Evolutionary conservation across 2,329 filamentous ascomycete genomes (phyloP).

Genomic region (Anisogramma anomala): DNA sequence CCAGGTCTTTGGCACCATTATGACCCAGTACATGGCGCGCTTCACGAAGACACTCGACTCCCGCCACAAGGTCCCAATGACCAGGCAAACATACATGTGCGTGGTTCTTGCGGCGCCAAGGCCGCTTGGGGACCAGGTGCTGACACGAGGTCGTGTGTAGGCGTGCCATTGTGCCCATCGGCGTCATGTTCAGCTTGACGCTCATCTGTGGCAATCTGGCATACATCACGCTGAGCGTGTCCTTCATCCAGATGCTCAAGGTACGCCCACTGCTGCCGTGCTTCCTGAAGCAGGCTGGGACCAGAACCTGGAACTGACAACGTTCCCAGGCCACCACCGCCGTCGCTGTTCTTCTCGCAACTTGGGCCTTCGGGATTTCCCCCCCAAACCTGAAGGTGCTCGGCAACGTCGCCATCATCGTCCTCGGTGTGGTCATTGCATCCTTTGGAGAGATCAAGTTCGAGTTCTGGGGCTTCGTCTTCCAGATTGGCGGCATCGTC

Average conservation of each 20-base stretch:
- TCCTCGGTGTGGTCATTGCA: conserved; percentile 80
- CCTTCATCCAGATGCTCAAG: conserved; percentile 97
- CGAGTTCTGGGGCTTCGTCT: conserved; percentile 60
- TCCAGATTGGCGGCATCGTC: conserved; percentile 60
- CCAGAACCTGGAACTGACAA: background rate
- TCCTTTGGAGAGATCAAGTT: conserved; percentile 89
- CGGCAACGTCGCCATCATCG: conserved; percentile 80
- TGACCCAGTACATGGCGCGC: conserved; percentile 80
- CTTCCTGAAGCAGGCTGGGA: background rate
- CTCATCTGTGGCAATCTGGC: conserved; percentile 87
- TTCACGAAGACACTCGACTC: conserved; percentile 79
- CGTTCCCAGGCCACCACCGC: conserved; percentile 65
- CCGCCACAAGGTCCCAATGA: conserved; percentile 89
- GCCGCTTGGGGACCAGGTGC: conserved; percentile 22
- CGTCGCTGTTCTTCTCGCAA: conserved; percentile 73
- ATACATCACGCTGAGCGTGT: conserved; percentile 79
- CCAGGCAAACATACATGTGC: conserved; percentile 28
- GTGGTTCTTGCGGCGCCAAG: background rate
- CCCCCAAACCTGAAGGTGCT: conserved; percentile 71
- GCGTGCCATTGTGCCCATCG: conserved; percentile 79
- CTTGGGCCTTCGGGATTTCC: conserved; percentile 70
- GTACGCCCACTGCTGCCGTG: conserved; percentile 26
- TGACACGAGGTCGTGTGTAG: conserved; percentile 45
- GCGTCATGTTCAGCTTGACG: conserved; percentile 80
- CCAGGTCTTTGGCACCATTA: conserved; percentile 73